Evolutionary conservation across 805 yeast species (phyloP), one percentile per base, ranked within the genome.

Genomic region (Wickerhamomyces chambardii): DNA sequence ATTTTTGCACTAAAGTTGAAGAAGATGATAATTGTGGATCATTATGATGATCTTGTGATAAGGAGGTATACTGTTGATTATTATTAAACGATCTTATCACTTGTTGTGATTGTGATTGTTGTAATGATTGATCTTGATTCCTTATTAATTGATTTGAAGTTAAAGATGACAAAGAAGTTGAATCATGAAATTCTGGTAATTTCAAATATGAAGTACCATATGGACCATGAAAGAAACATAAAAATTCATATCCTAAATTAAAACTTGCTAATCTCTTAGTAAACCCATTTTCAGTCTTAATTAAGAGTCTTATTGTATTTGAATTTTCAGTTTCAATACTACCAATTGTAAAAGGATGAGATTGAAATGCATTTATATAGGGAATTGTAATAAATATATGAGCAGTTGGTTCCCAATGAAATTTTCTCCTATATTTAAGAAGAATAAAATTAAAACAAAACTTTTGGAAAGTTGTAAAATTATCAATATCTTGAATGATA

Each of bases 301-400:
- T 33, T 18, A 50, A 40, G 5, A 46, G 21, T 5, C 35, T 12
- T 8, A 19, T 19, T 3, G 7, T 10, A 5, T 37, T 31, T 2
- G 32, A 34, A 8, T 37, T 29, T 3, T 28, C 30, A 14, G 32
- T 22, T 9, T 45, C 36, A 1, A 41, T 17, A 2, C 51, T 44
- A 8, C 54, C 48, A 17, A 51, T 48, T 6, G 55, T 51, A 35
- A 51, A 50, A n/a, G 56, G 56, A 28, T 51, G 55, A 4, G 55
- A 39, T 33, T 51, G 49, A 24, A 42, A 39, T 15, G 38, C 3
- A 4, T 33, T 36, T 10, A 50, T 35, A 3, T 24, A 26, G 6
- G 56, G 55, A 3, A 51, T 44, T 6, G 41, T 43, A 5, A 50
- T 35, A 30, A 48, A 51, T 15, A 51, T 31, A 36, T 51, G 56